These are phyloP conservation scores for Trebouxia sp. DNA, from an alignment of 139 green algal genomes.

Conservation along the genomic window DNA sequence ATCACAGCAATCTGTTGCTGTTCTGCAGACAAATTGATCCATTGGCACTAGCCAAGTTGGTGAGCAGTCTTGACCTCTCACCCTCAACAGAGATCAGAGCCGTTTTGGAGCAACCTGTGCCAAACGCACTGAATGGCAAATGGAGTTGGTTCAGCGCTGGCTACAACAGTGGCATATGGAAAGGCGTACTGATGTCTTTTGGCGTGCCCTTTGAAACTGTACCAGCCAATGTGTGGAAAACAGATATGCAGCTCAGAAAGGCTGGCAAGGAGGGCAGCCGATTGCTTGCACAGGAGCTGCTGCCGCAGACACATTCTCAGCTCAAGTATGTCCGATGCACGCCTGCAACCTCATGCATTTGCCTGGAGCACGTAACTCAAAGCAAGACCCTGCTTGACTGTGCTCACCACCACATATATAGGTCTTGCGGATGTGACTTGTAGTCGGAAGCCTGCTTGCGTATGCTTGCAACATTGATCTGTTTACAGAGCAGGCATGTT, in stretches of 20 bases:
- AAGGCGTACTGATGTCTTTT: constrained; percentile 52
- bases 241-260: constrained; percentile 55
- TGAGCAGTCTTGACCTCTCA: background rate
- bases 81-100: background rate
- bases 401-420: background rate
- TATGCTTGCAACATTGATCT: too few species aligned
- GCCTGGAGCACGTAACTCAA: too few species aligned
- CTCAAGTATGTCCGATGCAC: constrained; percentile 41
- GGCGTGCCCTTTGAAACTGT: constrained; percentile 46
- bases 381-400: too few species aligned
- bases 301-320: constrained; percentile 35
- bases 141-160: constrained; percentile 52
- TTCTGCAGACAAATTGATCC: constrained; percentile 21
- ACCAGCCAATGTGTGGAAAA: constrained; percentile 61
- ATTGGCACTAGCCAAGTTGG: background rate
- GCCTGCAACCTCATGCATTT: background rate
- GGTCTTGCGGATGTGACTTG: background rate
- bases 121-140: constrained; percentile 57
- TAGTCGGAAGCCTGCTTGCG: too few species aligned
- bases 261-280: constrained; percentile 66
- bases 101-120: constrained; percentile 46
- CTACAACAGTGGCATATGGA: constrained; percentile 55
- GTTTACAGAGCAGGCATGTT: too few species aligned
- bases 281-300: constrained; percentile 55
- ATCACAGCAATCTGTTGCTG: background rate